A percentile compares a stretch with the other conserved stretches of the same genome.
Conservation (phyloP, 345 rosid species). For the Lenwebbia sp. region DNA sequence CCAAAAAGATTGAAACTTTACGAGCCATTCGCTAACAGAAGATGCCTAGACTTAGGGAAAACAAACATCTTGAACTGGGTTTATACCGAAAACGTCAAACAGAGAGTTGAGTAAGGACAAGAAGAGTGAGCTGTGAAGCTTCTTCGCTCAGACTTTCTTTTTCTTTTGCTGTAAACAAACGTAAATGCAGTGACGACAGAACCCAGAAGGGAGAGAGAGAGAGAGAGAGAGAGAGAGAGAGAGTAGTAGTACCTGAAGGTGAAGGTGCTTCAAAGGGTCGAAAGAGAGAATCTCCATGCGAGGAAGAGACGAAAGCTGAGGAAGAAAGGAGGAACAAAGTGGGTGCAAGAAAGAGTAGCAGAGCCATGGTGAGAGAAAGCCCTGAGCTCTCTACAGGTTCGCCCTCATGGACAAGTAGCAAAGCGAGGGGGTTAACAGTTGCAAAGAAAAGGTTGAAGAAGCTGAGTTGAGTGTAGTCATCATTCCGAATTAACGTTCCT, state of each 20-base stretch:
- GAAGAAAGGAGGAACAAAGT: slow-evolving; percentile 18
- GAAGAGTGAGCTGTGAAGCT: not conserved
- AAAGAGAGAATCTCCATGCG: slow-evolving; percentile 30
- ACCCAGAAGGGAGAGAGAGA: not conserved
- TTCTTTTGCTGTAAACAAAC: not conserved
- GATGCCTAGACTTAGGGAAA: not conserved
- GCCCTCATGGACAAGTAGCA: not conserved
- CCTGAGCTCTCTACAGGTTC: not conserved
- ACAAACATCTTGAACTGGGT: not conserved
- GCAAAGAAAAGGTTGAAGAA: not conserved
- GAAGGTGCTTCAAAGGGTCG: slow-evolving; percentile 26
- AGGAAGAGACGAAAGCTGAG: slow-evolving; percentile 14
- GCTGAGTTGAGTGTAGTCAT: not conserved
- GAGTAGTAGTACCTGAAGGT: slow-evolving; percentile 33
- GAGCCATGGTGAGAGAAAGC: not conserved
- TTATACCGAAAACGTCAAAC: not conserved
- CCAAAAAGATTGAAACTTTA: not conserved
- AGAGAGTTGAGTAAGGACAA: not conserved
- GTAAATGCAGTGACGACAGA: not conserved
- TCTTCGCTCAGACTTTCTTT: not conserved
- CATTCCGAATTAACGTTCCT: not conserved
- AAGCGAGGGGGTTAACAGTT: not conserved
- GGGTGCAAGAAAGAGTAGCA: slow-evolving; percentile 5
- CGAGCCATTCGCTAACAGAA: not conserved
- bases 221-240: not conserved